Evolutionary conservation across 352 stramenopile species (phyloP), one percentile per base, ranked within the genome.

Genomic region (Pythium phragmiticola): DNA sequence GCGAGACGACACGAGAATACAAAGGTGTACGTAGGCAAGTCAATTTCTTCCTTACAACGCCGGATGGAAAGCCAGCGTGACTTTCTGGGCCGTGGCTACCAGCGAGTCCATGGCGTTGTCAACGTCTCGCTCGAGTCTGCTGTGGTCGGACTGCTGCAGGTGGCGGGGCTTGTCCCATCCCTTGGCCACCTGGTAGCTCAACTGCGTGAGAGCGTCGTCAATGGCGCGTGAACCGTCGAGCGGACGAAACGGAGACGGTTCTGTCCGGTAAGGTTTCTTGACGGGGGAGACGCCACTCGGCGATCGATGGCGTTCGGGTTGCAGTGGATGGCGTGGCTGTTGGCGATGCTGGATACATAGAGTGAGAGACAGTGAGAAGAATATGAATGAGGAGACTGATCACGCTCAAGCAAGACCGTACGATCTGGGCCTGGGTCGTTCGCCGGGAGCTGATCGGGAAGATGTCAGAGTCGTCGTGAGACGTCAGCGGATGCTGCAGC

Each of bases 401-500:
- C 13, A 2, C 13, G 12, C n/a, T n/a, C 1, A 19, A 53, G 39
- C 26, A 60, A 30, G 7, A 16, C 16, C 56, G 39, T 74, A 89
- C 82, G 52, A 88, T 48, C 30, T 84, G 75, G 11, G 78, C 53
- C 54, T 82, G 70, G 7, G 82, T 91, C 26, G 69, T 60, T 21
- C 72, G 69, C 56, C 88, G 77, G 21, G 75, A 87, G 54, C 72
- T 77, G 2, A 70, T 47, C 33, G 73, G 72, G 57, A 72, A 74
- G 19, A 91, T 50, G 8, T 88, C 77, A 28, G 73, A 82, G 60
- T 94, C 82, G 63, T 92, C 82, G 47, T 92, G 84, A 1, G 84
- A 88, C 33, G 82, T 94, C 16, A 94, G 66, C 0, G 84, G 84
- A 50, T 94, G 82, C n/a, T 86, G 69, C 11, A 94, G 66, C 42